phyloP scores from a whole-genome alignment of 225 moss, liverwort and hornwort genomes.

The Bryoerythrophyllum caledonicum region DNA sequence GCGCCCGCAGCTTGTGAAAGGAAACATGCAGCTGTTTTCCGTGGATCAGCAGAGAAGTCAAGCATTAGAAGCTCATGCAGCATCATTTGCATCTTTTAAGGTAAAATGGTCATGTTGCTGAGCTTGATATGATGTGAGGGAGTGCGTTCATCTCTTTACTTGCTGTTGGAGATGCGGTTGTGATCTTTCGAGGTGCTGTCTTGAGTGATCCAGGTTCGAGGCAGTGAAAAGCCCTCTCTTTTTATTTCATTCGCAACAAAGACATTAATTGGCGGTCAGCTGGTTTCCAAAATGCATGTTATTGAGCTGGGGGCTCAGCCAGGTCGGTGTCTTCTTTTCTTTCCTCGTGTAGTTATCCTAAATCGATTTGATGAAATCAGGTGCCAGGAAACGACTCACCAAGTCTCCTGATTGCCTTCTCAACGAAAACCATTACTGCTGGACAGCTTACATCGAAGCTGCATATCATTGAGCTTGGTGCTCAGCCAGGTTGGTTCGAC shows the following conservation, averaged over 20 bases:
- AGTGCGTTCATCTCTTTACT: not conserved
- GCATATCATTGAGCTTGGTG: constrained; percentile 97
- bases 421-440: constrained; percentile 78
- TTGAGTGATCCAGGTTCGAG: constrained; percentile 45
- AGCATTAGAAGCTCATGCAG: constrained; percentile 97
- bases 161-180: constrained; percentile 16
- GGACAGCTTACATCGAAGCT: constrained; percentile 95
- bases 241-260: constrained; percentile 42
- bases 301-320: constrained; percentile 55
- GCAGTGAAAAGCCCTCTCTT: constrained; percentile 30
- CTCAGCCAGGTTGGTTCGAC: constrained; percentile 75
- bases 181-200: constrained; percentile 32
- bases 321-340: constrained; percentile 33
- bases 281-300: constrained; percentile 43
- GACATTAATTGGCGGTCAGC: constrained; percentile 28
- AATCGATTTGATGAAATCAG: constrained; percentile 50
- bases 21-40: constrained; percentile 98
- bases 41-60: constrained; percentile 98
- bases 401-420: constrained; percentile 83
- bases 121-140: constrained; percentile 2
- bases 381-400: constrained; percentile 80
- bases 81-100: constrained; percentile 72
- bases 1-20: constrained; percentile 97
- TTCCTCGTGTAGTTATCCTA: constrained; percentile 20
- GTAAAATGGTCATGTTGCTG: constrained; percentile 19